Conservation (phyloP, 768 basidiomycete genomes). For the Leccinum barrowsii region DNA sequence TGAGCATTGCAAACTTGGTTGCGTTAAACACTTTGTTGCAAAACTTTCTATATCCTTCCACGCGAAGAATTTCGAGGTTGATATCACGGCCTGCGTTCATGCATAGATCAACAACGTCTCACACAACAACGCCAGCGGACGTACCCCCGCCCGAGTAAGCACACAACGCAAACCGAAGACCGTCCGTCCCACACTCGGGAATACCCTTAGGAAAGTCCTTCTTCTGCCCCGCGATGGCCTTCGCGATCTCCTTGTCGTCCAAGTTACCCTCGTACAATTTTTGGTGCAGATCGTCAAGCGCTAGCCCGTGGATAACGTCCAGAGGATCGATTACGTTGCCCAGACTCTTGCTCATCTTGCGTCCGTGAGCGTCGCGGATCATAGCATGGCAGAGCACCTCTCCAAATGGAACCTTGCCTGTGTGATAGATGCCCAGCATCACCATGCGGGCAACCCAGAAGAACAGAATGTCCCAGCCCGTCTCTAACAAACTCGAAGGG, state of each 20-base stretch:
- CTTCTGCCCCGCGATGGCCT: constrained; percentile 94
- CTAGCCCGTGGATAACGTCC: constrained; percentile 86
- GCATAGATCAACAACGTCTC: neutral
- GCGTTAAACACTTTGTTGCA: constrained; percentile 99
- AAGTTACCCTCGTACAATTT: constrained; percentile 90
- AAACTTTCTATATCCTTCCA: constrained; percentile 98
- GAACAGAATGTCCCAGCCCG: constrained; percentile 99
- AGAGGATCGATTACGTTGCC: constrained; percentile 98
- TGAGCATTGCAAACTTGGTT: constrained; percentile 98
- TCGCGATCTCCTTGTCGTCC: constrained; percentile 87
- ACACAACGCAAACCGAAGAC: constrained; percentile 90
- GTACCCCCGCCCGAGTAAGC: constrained; percentile 89
- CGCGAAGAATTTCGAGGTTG: constrained; percentile 91
- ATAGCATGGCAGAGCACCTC: constrained; percentile 98
- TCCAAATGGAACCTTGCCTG: constrained; percentile 87
- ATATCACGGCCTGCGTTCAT: constrained; percentile 78
- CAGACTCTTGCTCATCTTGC: constrained; percentile 98
- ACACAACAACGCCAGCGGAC: constrained; percentile 3
- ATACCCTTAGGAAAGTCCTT: constrained; percentile 99
- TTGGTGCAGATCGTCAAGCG: constrained; percentile 75
- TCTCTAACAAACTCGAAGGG: constrained; percentile 88
- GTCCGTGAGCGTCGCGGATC: constrained; percentile 97
- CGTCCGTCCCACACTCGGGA: constrained; percentile 97
- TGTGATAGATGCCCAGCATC: constrained; percentile 84
- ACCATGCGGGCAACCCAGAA: constrained; percentile 99